Evolutionary conservation across 345 rosid genomes (phyloP).

Genomic region (Conringia planisiliqua): DNA sequence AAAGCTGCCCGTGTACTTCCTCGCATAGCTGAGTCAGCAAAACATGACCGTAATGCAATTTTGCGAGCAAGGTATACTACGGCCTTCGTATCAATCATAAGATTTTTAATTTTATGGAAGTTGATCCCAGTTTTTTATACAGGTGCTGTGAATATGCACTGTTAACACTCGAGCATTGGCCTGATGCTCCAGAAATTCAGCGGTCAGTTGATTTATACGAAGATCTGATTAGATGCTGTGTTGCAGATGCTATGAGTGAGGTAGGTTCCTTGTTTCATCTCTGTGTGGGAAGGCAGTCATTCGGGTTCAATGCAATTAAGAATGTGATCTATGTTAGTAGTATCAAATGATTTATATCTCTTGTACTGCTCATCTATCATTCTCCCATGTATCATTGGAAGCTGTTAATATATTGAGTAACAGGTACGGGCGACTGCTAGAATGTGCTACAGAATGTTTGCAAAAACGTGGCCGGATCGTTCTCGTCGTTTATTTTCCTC

Average conservation of each 20-base stretch:
- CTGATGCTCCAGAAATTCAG: constrained; percentile 97
- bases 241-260: constrained; percentile 99
- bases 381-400: constrained; percentile 11
- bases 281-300: constrained; percentile 12
- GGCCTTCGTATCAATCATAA: background rate
- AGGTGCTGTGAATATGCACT: constrained; percentile 99
- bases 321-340: constrained; percentile 2
- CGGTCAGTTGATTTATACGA: constrained; percentile 86
- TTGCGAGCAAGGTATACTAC: constrained; percentile 81
- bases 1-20: constrained; percentile 93
- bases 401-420: constrained; percentile 16
- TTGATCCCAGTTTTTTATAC: constrained; percentile 24
- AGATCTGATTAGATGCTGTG: constrained; percentile 87
- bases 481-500: constrained; percentile 90
- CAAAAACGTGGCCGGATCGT: constrained; percentile 98
- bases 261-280: constrained; percentile 36
- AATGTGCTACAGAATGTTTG: constrained; percentile 97
- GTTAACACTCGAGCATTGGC: constrained; percentile 89
- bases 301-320: constrained; percentile 5
- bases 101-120: constrained; percentile 16
- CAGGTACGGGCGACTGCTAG: constrained; percentile 97
- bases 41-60: constrained; percentile 82
- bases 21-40: constrained; percentile 84
- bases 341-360: constrained; percentile 6
- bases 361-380: background rate